These are phyloP conservation scores for Dendrobium huoshanense DNA, from an alignment of 106 monocot genomes.

Conservation along the genomic window DNA sequence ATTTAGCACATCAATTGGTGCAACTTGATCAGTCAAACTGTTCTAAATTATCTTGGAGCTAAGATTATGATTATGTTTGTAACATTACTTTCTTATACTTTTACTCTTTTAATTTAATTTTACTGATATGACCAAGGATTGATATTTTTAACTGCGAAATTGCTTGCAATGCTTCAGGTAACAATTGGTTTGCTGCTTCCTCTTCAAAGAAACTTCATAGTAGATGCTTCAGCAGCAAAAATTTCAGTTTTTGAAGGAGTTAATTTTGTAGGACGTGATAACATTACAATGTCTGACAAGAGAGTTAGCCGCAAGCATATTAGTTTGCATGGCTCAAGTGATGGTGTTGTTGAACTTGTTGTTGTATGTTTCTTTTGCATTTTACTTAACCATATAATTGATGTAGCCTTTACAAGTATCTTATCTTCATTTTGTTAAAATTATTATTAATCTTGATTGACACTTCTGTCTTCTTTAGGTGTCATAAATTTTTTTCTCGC, in stretches of 20 bases:
- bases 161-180: constrained; percentile 26
- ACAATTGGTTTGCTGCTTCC: constrained; percentile 60
- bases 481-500: background rate
- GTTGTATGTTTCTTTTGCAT: constrained; percentile 43
- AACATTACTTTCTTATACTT: background rate
- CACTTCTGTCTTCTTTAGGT: background rate
- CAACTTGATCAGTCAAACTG: background rate
- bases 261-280: constrained; percentile 56
- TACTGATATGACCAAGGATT: background rate
- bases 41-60: background rate
- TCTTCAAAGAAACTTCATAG: constrained; percentile 28
- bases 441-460: background rate
- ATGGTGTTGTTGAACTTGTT: constrained; percentile 49
- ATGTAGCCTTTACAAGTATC: background rate
- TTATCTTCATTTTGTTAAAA: background rate
- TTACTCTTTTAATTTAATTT: background rate
- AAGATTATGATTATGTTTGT: background rate
- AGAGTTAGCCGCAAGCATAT: constrained; percentile 87
- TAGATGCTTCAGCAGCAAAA: constrained; percentile 19
- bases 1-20: background rate
- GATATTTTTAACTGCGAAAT: background rate
- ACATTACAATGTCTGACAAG: constrained; percentile 52
- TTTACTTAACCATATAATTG: background rate
- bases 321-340: constrained; percentile 45
- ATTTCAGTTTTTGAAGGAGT: constrained; percentile 51